A percentile compares a stretch with the other conserved stretches of the same genome.
Conservation (phyloP, 139 green algal genomes). For the Chlamydomonas incerta region DNA sequence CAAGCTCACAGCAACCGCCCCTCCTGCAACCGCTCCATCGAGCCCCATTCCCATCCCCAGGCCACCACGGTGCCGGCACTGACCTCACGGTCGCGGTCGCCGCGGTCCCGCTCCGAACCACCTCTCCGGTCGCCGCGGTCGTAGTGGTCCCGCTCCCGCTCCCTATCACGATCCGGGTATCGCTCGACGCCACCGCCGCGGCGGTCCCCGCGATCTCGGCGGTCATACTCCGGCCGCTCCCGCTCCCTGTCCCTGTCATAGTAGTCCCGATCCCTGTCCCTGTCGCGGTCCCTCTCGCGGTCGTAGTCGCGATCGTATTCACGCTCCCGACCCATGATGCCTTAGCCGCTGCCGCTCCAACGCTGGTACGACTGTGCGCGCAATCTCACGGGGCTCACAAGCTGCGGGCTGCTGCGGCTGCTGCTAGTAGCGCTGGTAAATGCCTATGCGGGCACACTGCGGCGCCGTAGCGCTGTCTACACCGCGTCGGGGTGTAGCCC, state of each 20-base stretch:
- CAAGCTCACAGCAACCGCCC: neutral
- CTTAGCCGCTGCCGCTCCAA: conserved; percentile 6
- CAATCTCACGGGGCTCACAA: too few species aligned
- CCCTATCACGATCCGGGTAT: neutral
- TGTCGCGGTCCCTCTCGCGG: conserved; percentile 2
- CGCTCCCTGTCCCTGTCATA: neutral
- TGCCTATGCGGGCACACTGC: too few species aligned
- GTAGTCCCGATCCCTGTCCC: conserved; percentile 19
- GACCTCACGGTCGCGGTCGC: neutral
- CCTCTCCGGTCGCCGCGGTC: neutral
- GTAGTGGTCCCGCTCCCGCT: neutral
- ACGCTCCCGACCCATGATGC: conserved; percentile 31
- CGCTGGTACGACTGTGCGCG: too few species aligned
- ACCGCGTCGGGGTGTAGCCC: too few species aligned
- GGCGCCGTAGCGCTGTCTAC: too few species aligned
- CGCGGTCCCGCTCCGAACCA: neutral
- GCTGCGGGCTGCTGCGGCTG: too few species aligned
- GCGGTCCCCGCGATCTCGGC: neutral
- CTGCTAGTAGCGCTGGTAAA: too few species aligned
- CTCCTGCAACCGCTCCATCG: too few species aligned
- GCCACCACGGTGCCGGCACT: too few species aligned
- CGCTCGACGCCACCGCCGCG: neutral
- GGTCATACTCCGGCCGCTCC: neutral
- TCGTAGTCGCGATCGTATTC: conserved; percentile 31
- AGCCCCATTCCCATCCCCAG: too few species aligned